A percentile compares a stretch with the other conserved stretches of the same genome.
These are phyloP conservation scores for Globisporangium camurandrum DNA, from an alignment of 352 stramenopile genomes.

Conservation along the genomic window DNA sequence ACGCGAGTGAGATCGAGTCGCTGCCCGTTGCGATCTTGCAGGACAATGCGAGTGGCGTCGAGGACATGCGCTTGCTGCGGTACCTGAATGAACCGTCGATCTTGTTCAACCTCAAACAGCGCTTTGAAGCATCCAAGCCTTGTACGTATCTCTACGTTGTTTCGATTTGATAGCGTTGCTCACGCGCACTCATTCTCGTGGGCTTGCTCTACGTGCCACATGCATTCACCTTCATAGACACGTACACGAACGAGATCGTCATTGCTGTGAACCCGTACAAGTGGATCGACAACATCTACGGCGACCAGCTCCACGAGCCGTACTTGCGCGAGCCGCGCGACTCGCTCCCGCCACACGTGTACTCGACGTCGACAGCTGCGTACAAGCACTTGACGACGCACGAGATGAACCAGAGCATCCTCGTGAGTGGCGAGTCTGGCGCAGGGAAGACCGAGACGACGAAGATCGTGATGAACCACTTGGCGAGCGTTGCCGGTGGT, in stretches of 20 bases:
- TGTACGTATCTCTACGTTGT: no score
- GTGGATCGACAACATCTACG: constrained; percentile 89
- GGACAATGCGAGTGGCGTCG: constrained; percentile 64
- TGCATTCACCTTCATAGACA: constrained; percentile 55
- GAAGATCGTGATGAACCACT: constrained; percentile 91
- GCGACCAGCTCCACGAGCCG: constrained; percentile 76
- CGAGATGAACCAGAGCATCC: constrained; percentile 80
- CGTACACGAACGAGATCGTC: constrained; percentile 97
- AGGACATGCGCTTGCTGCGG: constrained; percentile 82
- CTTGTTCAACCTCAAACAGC: constrained; percentile 90
- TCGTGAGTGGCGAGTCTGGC: constrained; percentile 83
- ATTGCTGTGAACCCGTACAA: constrained; percentile 98
- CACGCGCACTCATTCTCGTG: no score
- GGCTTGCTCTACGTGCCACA: no score
- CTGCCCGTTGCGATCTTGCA: constrained; percentile 78
- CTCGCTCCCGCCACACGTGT: constrained; percentile 70
- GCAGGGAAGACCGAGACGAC: constrained; percentile 96
- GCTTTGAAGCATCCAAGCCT: constrained; percentile 86
- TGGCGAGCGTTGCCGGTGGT: constrained; percentile 74
- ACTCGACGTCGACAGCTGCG: constrained; percentile 76
- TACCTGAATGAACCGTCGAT: constrained; percentile 92
- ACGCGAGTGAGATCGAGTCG: constrained; percentile 73
- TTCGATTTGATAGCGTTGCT: no score
- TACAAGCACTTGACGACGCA: constrained; percentile 81
- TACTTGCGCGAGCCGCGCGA: constrained; percentile 76